Base-by-base conservation (phyloP, 2,329 filamentous ascomycete species). In the Neurospora crassa region DNA sequence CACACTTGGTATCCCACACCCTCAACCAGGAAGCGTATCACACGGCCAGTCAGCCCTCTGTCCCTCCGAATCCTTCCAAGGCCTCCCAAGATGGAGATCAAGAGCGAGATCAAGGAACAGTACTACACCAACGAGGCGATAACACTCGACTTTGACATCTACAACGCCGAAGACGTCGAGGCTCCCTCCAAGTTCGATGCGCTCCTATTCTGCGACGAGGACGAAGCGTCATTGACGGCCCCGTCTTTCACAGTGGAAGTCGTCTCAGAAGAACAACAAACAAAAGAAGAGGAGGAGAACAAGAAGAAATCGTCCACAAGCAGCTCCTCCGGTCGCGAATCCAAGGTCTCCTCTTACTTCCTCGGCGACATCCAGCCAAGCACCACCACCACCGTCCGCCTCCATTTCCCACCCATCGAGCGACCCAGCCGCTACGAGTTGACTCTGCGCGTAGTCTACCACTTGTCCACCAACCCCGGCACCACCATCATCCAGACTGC, bases 61-160 rank as follows among this genome's bases (percentile, higher is more conserved):
- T 82, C 83, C 1, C 87, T 97, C 71, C 90, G 88, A 71, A 89
- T 99, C 34, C 85, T 94, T 70, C 95, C 96, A 1, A 92, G 96
- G 74, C 96, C 95, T 40, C 96, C 96, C 0, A 98, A 97, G 80
- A 89, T 99, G 83, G 90, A 93, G 75, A 88, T 99, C 67, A 86
- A 83, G 37, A 82, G 93, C 11, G 83, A 87, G 2, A 80, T 90
- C 8, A 83, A 86, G 71, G 85, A 88, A 14, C 90, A 94, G 70
- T 96, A 95, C 79, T 98, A 97, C 78, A 92, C 92, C 1, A 91
- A 96, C 76, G 96, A 99, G 81, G 80, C 83, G 0, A 87, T 97
- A 40, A 83, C 83, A 7, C 79, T 98, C 29, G 82, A 86, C 0
- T 84, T 98, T 47, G 87, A 91, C 63, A 82, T 97, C 3, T 77